Evolutionary conservation across 148 eudicot genomes (phyloP), one percentile per base, ranked within the genome.

Genomic region (Amaranthus hypochondriacus): DNA sequence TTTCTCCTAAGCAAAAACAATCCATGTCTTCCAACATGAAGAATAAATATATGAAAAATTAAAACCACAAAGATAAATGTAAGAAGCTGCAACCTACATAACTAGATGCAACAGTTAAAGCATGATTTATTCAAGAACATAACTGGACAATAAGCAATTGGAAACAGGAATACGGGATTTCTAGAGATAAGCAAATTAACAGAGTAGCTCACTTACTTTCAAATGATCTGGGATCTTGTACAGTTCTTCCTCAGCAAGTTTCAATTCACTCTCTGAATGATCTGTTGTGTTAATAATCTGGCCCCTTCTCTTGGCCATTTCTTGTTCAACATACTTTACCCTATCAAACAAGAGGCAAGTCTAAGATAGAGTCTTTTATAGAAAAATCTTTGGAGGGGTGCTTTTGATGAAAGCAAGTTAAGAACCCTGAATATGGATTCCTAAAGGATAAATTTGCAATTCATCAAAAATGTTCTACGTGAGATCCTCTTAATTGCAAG

Each of bases 181-280:
- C n/a, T 66, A 15, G 56, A 46, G 49, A 48, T 48, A 43, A 42
- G 72, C 43, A 60, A 62, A 2, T 52, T 8, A 70, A 3, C 49
- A 68, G 28, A 44, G 11, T 63, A 66, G 48, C 59, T 21, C 61
- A 90, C 95, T 80, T 83, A 94, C 98, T 87, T 84, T 91, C 54
- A 94, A 90, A 86, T 94, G 96, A 75, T 94, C 98, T 2, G 98
- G 98, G 63, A 94, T 89, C 80, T 87, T 83, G 80, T 94, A 94
- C 64, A 94, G 72, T 84, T 89, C 98, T 76, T 94, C 97, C 80
- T 91, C 98, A 4, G 96, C 97, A 72, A 77, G 87, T 80, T 82
- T 84, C 73, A 91, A 72, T 76, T 88, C 95, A 79, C 84, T 88
- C 77, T 88, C 96, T 50, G 77, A 81, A 49, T 82, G 90, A 75